Conservation (phyloP, 176 grass and related monocot species). For the Melocanna baccifera region DNA sequence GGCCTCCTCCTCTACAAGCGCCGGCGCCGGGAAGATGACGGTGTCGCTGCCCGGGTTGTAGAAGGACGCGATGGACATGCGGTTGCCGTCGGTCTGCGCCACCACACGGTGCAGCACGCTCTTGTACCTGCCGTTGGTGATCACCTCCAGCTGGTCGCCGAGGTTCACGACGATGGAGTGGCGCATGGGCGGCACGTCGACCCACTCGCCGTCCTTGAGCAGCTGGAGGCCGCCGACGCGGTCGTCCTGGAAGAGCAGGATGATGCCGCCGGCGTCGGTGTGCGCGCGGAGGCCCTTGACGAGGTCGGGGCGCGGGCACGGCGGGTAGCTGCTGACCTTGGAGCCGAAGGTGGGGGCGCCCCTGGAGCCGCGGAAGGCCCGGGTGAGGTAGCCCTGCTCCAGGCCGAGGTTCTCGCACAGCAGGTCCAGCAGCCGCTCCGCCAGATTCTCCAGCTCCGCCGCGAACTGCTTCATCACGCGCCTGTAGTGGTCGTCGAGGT, state of each 20-base stretch:
- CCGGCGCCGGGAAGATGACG: slow-evolving; percentile 74
- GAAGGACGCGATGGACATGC: slow-evolving; percentile 92
- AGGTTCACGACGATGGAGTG: slow-evolving; percentile 82
- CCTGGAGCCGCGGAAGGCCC: slow-evolving; percentile 37
- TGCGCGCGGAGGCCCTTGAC: slow-evolving; percentile 77
- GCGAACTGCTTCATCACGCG: slow-evolving; percentile 50
- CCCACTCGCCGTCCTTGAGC: slow-evolving; percentile 69
- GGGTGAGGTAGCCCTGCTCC: slow-evolving; percentile 56
- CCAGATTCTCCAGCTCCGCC: slow-evolving; percentile 48
- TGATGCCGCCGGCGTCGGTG: slow-evolving; percentile 88
- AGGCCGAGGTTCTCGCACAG: slow-evolving; percentile 74
- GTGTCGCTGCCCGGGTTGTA: slow-evolving; percentile 81
- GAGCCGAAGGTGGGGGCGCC: slow-evolving; percentile 68
- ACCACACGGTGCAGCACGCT: slow-evolving; percentile 78
- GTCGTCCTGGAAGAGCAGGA: slow-evolving; percentile 85
- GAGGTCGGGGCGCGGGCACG: slow-evolving; percentile 77
- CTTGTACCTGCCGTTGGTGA: slow-evolving; percentile 92
- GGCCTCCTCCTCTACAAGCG: slow-evolving; percentile 37
- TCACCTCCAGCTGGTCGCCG: slow-evolving; percentile 94
- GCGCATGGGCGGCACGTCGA: slow-evolving; percentile 62
- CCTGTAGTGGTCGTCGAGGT: slow-evolving; percentile 52
- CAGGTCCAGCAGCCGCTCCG: slow-evolving; percentile 58
- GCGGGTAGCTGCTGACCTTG: slow-evolving; percentile 89
- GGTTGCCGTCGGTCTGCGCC: slow-evolving; percentile 58
- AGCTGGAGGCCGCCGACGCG: slow-evolving; percentile 66